phyloP scores from a whole-genome alignment of 1,284 basidiomycete species.

The Cutaneotrichosporon arboriforme region DNA sequence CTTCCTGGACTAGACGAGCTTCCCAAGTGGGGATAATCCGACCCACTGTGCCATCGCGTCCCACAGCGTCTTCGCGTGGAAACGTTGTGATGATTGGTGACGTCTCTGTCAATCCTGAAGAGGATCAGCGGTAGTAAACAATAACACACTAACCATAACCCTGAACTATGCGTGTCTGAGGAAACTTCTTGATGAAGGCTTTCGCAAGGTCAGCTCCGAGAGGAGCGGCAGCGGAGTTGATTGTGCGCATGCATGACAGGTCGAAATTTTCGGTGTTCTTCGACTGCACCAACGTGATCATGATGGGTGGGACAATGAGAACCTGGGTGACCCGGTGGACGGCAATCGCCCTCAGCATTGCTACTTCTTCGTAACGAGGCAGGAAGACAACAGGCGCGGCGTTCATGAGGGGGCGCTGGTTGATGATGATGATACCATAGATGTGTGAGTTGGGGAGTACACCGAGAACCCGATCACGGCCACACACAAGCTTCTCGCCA shows the following conservation, averaged over 20 bases:
- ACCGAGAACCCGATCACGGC: constrained; percentile 8
- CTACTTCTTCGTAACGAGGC: constrained; percentile 55
- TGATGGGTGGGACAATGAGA: constrained; percentile 76
- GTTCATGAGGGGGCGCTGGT: constrained; percentile 58
- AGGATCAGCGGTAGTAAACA: no score
- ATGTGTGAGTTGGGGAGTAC: constrained; percentile 16
- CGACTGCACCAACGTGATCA: constrained; percentile 54
- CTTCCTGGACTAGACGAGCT: constrained; percentile 58
- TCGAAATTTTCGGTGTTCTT: constrained; percentile 64
- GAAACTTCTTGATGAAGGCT: constrained; percentile 24
- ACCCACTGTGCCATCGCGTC: constrained; percentile 52
- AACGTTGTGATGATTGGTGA: constrained; percentile 38
- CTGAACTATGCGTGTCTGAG: constrained; percentile 31
- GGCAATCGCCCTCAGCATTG: constrained; percentile 64
- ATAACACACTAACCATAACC: constrained; percentile 32
- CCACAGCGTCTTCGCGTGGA: constrained; percentile 15
- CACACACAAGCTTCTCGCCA: neutral
- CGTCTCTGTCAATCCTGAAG: constrained; percentile 47
- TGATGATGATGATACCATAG: constrained; percentile 33
- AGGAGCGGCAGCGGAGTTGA: constrained; percentile 78
- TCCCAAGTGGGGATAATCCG: constrained; percentile 70
- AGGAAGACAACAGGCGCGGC: constrained; percentile 64
- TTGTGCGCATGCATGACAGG: constrained; percentile 56
- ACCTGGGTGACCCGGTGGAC: constrained; percentile 59
- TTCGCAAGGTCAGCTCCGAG: constrained; percentile 52